A percentile compares a stretch with the other conserved stretches of the same genome.
Evolutionary conservation across 139 green algal species (phyloP).

Genomic region (Chlorella vulgaris): DNA sequence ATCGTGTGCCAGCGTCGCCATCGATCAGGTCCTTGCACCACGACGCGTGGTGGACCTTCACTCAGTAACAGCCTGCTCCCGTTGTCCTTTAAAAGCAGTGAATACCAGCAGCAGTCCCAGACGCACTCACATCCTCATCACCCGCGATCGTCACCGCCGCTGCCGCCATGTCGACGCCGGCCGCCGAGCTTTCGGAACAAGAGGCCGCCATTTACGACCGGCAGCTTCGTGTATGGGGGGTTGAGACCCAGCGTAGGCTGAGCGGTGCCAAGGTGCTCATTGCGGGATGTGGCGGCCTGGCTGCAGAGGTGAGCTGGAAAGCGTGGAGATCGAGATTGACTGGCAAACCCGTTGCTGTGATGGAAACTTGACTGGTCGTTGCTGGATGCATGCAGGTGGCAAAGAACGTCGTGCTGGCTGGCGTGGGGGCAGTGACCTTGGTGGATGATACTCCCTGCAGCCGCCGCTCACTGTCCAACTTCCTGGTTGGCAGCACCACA

Average conservation of each 20-base stretch:
- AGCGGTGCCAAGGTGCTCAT: conserved; percentile 69
- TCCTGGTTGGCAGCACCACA: conserved; percentile 63
- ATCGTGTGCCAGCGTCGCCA: too few species aligned
- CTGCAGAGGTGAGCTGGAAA: conserved; percentile 68
- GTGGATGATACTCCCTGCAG: conserved; percentile 60
- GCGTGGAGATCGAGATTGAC: neutral
- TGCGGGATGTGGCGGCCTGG: conserved; percentile 60
- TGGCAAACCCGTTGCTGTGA: too few species aligned
- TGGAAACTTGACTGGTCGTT: too few species aligned
- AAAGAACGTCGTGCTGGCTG: conserved; percentile 92
- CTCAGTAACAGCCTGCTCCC: too few species aligned
- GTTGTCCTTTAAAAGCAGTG: too few species aligned
- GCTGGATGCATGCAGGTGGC: too few species aligned
- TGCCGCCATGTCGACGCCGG: neutral
- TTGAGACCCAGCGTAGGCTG: conserved; percentile 86
- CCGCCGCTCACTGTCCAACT: conserved; percentile 57
- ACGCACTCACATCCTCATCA: too few species aligned
- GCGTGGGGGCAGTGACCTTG: conserved; percentile 76
- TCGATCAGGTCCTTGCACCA: too few species aligned
- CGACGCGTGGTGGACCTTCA: too few species aligned
- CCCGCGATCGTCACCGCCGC: neutral
- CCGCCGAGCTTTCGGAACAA: conserved; percentile 58
- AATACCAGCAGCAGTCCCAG: too few species aligned
- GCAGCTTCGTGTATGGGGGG: conserved; percentile 89
- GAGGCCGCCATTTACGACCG: conserved; percentile 86